These are phyloP conservation scores for Kitagawia praeruptora DNA, from an alignment of 129 eudicot species.

Conservation along the genomic window DNA sequence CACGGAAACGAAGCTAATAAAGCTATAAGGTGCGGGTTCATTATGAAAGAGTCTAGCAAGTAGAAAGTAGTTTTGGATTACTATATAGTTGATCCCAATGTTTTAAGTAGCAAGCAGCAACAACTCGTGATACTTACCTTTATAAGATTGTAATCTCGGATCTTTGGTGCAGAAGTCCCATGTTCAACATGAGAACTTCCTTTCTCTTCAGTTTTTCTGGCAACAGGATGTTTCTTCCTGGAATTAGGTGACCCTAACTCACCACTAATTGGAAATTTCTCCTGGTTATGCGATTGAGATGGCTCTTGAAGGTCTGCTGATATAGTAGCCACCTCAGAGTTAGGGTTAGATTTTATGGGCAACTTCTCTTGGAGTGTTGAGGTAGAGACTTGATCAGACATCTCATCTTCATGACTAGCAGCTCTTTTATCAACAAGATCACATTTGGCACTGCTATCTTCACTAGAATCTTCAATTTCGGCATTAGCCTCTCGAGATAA, in stretches of 20 bases:
- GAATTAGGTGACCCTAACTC: conserved; percentile 40
- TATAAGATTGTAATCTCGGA: conserved; percentile 37
- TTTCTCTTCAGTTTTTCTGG: conserved; percentile 38
- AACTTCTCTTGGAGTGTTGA: conserved; percentile 55
- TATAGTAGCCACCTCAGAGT: conserved; percentile 24
- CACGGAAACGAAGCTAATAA: background rate
- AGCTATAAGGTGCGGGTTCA: background rate
- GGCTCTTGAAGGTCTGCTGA: conserved; percentile 28
- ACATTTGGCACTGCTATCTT: conserved; percentile 32
- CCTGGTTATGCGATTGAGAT: conserved; percentile 24
- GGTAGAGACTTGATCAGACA: conserved; percentile 67
- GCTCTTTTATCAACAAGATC: conserved; percentile 37
- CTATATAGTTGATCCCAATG: background rate
- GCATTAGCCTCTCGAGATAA: conserved; percentile 32
- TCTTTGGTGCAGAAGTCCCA: conserved; percentile 40
- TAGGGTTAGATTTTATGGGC: conserved; percentile 26
- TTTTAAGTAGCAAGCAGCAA: background rate
- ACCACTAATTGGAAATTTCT: conserved; percentile 37
- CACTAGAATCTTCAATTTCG: conserved; percentile 40
- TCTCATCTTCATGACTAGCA: conserved; percentile 40
- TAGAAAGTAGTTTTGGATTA: background rate
- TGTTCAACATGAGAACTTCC: conserved; percentile 38
- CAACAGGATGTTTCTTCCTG: conserved; percentile 23
- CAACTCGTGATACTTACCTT: conserved; percentile 35
- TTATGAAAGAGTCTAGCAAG: background rate